phyloP scores from a whole-genome alignment of 2,329 filamentous ascomycete genomes.

The Ceratocystis papillata region DNA sequence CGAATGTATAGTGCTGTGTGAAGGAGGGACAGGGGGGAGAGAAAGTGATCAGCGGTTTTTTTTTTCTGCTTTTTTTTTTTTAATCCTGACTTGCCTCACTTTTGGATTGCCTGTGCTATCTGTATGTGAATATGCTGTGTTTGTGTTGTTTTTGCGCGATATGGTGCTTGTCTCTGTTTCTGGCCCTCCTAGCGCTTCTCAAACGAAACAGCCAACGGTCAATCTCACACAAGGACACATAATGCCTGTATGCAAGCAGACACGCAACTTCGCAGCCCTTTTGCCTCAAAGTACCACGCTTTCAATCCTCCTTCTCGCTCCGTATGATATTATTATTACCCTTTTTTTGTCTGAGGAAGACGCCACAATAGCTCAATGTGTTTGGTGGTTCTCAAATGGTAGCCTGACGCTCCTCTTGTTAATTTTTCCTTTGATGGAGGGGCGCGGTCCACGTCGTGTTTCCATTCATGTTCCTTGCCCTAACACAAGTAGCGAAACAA shows the following conservation, averaged over 20 bases:
- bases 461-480: conserved; percentile 1
- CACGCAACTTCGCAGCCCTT: conserved; percentile 1
- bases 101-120: not conserved
- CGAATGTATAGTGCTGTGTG: not conserved
- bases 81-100: no score
- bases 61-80: not conserved
- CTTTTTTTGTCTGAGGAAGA: not conserved
- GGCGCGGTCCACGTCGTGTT: conserved; percentile 1
- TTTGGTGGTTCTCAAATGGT: not conserved
- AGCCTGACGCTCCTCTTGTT: not conserved
- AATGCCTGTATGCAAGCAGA: not conserved
- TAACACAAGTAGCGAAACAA: conserved; percentile 11
- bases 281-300: conserved; percentile 11
- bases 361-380: not conserved
- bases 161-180: not conserved
- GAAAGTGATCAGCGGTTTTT: not conserved
- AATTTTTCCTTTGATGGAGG: not conserved
- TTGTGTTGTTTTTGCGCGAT: not conserved
- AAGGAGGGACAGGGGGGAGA: not conserved
- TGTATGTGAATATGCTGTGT: not conserved
- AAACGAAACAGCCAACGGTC: not conserved
- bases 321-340: not conserved
- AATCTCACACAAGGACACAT: not conserved
- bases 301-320: not conserved
- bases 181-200: not conserved